Evolutionary conservation across 2,329 filamentous ascomycete genomes (phyloP), one percentile per base, ranked within the genome.

Genomic region (Fusarium sp.): DNA sequence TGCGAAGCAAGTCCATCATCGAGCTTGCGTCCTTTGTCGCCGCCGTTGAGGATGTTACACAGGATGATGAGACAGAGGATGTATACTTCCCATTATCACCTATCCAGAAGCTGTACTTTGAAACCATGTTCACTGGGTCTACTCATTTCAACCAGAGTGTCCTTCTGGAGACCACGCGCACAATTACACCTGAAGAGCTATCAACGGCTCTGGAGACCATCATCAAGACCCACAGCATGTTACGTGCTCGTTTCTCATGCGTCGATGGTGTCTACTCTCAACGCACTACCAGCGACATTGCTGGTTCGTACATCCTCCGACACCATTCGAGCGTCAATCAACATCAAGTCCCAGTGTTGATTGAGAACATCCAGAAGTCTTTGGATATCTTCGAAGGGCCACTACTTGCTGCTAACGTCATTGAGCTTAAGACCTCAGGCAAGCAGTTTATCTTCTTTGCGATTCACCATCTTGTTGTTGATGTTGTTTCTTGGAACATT

Each of bases 401-500:
- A 23, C 13, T 67, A 4, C 2, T 61, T 7, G 38, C 57, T 6
- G 34, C n/a, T 11, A 72, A 79, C 33, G 62, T 71, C 1, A 65
- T 74, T 12, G 47, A 71, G 13, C 42, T 70, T n/a, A 40, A 57
- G 4, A 33, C 6, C 6, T 34, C 10, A 7, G 34, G 45, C 7
- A 36, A 65, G 8, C 50, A 74, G 12, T 65, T 77, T 8, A 42
- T 64, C 77, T 12, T 68, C 2, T 38, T 80, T 75, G 74, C 74
- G 3, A 73, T 71, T 6, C 79, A 81, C n/a, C 80, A 82, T 40
- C 70, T 82, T 6, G 72, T 80, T 10, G 77, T 84, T 34, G 82
- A 84, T 53, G 70, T 84, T 1, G 83, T 84, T 2, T 83, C 82
- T 0, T 85, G 83, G 83, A 75, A 81, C 20, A 74, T 84, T 8